Percentiles rank a stretch among this genome's conserved stretches.
Conservation (phyloP, 192 early-diverging fungal species). For the Coemansia sp. region DNA sequence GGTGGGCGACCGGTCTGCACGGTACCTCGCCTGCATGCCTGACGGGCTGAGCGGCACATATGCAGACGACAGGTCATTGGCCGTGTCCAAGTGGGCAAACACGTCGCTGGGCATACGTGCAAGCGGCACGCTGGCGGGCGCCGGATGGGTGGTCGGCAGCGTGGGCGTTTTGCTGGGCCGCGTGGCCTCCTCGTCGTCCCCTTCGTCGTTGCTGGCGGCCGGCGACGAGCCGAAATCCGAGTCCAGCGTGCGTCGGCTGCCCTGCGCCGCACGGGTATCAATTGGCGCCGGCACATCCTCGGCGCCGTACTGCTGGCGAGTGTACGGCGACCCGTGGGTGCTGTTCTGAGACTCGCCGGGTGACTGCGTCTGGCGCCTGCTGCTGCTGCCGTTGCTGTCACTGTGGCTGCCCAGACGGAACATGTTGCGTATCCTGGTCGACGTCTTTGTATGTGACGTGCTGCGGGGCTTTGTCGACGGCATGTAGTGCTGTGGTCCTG, state of each 20-base stretch:
- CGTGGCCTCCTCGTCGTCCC: background rate
- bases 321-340: background rate
- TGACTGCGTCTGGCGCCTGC: background rate
- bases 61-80: constrained; percentile 4
- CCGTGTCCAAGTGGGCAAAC: constrained; percentile 11
- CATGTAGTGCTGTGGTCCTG: background rate
- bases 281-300: constrained; percentile 3
- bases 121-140: background rate
- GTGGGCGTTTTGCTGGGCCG: background rate
- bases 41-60: constrained; percentile 19
- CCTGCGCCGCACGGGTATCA: background rate
- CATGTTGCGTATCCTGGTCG: constrained; percentile 36
- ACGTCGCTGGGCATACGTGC: constrained; percentile 3
- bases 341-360: constrained; percentile 2
- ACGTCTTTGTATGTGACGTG: constrained; percentile 7
- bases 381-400: background rate
- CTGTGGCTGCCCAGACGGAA: constrained; percentile 16
- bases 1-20: too few species aligned
- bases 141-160: background rate
- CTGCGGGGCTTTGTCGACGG: background rate
- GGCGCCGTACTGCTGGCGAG: constrained; percentile 6
- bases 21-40: background rate
- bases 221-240: constrained; percentile 38
- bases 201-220: background rate
- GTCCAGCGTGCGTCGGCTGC: constrained; percentile 14